A percentile compares a stretch with the other conserved stretches of the same genome.
These are phyloP conservation scores for Mortierella sp. DNA, from an alignment of 371 early-diverging fungal species.

Conservation along the genomic window DNA sequence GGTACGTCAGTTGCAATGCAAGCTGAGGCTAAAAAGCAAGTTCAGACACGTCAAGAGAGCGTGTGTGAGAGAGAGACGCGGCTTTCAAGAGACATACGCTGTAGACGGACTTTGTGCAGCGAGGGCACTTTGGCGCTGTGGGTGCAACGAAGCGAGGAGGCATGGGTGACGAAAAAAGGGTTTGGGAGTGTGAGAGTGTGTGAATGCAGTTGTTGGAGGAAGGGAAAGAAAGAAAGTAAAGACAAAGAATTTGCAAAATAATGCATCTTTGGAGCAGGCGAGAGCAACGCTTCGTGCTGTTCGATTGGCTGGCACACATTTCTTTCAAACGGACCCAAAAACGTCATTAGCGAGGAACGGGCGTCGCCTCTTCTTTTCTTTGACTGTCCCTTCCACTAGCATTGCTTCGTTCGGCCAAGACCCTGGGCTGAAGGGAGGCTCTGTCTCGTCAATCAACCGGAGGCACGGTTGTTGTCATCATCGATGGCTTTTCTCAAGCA, in stretches of 20 bases:
- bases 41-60: background rate
- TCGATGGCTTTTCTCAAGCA: background rate
- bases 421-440: background rate
- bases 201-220: conserved; percentile 5
- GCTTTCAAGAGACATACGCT: conserved; percentile 23
- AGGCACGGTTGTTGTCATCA: background rate
- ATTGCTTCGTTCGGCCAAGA: background rate
- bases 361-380: too few species aligned
- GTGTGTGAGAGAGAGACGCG: background rate
- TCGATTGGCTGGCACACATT: background rate
- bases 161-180: conserved; percentile 21
- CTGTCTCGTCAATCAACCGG: background rate
- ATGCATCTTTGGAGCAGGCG: background rate
- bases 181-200: too few species aligned
- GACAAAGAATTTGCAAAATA: background rate
- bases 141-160: conserved; percentile 51
- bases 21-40: background rate
- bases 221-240: conserved; percentile 3
- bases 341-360: conserved; percentile 1
- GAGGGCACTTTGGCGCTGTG: conserved; percentile 44
- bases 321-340: background rate
- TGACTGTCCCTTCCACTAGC: background rate
- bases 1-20: background rate
- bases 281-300: too few species aligned
- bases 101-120: conserved; percentile 54